Base-by-base conservation (phyloP, 2,329 filamentous ascomycete genomes). In the Hypomyces rosellus region DNA sequence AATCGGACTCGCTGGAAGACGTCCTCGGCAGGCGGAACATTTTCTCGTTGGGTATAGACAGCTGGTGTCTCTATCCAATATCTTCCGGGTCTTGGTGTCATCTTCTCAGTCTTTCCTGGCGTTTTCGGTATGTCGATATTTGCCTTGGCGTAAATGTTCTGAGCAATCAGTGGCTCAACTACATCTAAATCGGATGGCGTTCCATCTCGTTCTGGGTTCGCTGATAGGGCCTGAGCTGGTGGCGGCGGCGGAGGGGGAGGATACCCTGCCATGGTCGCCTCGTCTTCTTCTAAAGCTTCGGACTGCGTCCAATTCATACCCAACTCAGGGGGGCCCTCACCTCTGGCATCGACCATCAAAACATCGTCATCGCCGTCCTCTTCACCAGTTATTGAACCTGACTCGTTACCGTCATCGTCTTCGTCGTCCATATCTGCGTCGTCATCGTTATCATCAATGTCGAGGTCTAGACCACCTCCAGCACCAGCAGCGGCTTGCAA, bases 21-120 rank as follows among this genome's bases (percentile, higher is more conserved):
- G 62, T 99, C 88, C 66, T 99, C 93, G 48, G 90, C 86, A 14
- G 81, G 76, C 44, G 85, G 85, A 6, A 85, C 72, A 48, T 77
- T 78, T 33, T 81, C 76, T 39, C 77, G 75, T 50, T 81, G 77
- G 41, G 75, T 78, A 64, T 88, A 92, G 33, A 79, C 78, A 15
- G 79, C 74, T 6, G 92, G 89, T 34, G 86, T 89, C 59, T 89
- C 85, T 34, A 93, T 76, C 92, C 92, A 97, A 68, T 96, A 92
- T 48, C 80, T 77, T 12, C 88, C 84, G 11, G 88, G 85, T 48
- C 77, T 79, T n/a, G 80, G 78, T 11, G 79, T 76, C 42, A 66
- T 58, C 48, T 63, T 69, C 50, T 67, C 65, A 46, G 70, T 66
- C 57, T 75, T 77, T 18, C 80, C 81, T 1, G 90, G 91, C 0